Conservation (phyloP, 352 stramenopile species). For the Phytophthora rubi region DNA sequence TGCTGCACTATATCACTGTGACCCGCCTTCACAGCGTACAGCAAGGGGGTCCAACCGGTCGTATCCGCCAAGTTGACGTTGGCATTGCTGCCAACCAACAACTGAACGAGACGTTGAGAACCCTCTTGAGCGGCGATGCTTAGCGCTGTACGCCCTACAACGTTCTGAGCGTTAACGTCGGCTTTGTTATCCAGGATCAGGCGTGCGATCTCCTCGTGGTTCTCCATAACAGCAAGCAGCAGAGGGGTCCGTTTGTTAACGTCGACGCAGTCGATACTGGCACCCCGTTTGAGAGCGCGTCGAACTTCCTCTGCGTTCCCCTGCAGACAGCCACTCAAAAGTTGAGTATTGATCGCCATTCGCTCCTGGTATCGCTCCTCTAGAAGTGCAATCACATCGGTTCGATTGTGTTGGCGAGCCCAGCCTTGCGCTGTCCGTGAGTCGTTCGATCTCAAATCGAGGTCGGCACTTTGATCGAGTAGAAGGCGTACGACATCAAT, state of each 20-base stretch:
- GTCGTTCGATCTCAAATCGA: neutral
- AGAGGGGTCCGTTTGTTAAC: neutral
- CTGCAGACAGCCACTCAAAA: neutral
- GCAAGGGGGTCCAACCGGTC: neutral
- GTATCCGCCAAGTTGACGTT: neutral
- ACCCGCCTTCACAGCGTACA: constrained; percentile 5
- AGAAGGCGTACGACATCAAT: constrained; percentile 1
- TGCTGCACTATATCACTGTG: neutral
- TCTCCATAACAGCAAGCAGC: neutral
- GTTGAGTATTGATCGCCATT: neutral
- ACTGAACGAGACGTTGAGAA: neutral
- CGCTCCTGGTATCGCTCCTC: neutral
- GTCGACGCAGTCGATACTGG: neutral
- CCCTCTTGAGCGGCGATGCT: constrained; percentile 1
- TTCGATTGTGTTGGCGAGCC: neutral
- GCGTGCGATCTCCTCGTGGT: neutral
- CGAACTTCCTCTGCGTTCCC: neutral
- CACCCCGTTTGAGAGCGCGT: neutral
- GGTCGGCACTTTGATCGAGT: neutral
- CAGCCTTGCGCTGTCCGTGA: constrained; percentile 1
- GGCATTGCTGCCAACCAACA: neutral
- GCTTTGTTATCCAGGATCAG: neutral
- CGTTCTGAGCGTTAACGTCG: neutral
- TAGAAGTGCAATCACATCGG: neutral
- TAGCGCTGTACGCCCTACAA: neutral